These are phyloP conservation scores for Aspergillus kassunensis DNA, from an alignment of 495 filamentous ascomycete species.

Conservation along the genomic window DNA sequence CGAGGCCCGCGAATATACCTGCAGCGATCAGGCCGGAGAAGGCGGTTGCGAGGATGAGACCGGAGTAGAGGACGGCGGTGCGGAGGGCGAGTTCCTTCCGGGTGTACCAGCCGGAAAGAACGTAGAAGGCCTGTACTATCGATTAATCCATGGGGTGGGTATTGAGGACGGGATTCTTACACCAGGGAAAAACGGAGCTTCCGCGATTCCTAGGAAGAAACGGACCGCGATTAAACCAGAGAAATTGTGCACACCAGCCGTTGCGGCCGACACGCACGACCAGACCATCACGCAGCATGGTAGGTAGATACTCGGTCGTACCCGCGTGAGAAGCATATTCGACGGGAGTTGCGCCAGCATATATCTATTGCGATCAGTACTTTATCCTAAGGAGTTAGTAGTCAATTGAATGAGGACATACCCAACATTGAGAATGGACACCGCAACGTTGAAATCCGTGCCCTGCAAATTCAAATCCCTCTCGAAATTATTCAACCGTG, in stretches of 20 bases:
- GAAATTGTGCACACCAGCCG: slow-evolving; percentile 27
- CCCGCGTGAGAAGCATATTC: slow-evolving; percentile 52
- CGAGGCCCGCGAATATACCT: slow-evolving; percentile 49
- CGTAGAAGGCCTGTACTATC: no score
- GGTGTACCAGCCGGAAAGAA: slow-evolving; percentile 56
- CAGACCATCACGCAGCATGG: slow-evolving; percentile 43
- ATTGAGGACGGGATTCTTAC: no score
- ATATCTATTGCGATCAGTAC: no score
- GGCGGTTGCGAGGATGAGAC: slow-evolving; percentile 51
- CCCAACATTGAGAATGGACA: slow-evolving; percentile 34
- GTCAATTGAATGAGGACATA: slow-evolving; percentile 53
- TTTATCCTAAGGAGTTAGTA: no score
- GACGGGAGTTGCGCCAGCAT: no score
- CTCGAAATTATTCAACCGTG: slow-evolving; percentile 23
- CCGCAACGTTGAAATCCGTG: slow-evolving; percentile 26
- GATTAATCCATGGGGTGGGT: no score
- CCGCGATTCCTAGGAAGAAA: slow-evolving; percentile 35
- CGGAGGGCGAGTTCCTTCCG: slow-evolving; percentile 52
- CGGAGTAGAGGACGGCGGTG: slow-evolving; percentile 55
- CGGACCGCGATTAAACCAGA: slow-evolving; percentile 33
- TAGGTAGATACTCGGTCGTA: slow-evolving; percentile 32
- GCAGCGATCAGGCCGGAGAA: slow-evolving; percentile 55
- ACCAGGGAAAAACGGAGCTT: slow-evolving; percentile 50
- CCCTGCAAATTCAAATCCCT: slow-evolving; percentile 28
- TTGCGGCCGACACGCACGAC: slow-evolving; percentile 45